A percentile compares a stretch with the other conserved stretches of the same genome.
These are phyloP conservation scores for Podospora pseudopauciseta DNA, from an alignment of 495 filamentous ascomycete species.

Conservation along the genomic window DNA sequence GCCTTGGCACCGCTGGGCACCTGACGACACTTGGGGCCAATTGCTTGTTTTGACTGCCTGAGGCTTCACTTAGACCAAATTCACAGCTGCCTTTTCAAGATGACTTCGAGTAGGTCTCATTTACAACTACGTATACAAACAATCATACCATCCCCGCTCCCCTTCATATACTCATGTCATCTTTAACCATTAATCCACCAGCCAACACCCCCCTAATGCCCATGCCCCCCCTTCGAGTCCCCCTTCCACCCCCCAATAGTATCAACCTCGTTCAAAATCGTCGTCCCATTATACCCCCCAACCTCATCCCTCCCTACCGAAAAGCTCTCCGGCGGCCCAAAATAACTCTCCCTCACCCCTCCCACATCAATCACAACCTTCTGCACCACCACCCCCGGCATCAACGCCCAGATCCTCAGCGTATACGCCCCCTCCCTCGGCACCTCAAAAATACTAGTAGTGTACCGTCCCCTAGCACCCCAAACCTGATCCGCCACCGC, in stretches of 20 bases:
- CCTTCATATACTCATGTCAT: not conserved
- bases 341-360: constrained; percentile 60
- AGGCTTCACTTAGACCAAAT: no score
- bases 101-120: not conserved
- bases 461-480: constrained; percentile 47
- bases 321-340: constrained; percentile 68
- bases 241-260: constrained; percentile 18
- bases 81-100: no score
- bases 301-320: constrained; percentile 44
- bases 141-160: not conserved
- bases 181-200: not conserved
- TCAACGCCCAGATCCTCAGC: constrained; percentile 58
- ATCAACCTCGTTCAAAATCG: constrained; percentile 34
- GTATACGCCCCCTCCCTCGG: constrained; percentile 50
- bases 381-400: constrained; percentile 64
- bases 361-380: constrained; percentile 66
- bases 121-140: not conserved
- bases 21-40: constrained; percentile 3
- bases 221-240: not conserved
- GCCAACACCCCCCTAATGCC: not conserved
- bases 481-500: constrained; percentile 59
- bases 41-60: constrained; percentile 9
- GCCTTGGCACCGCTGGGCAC: not conserved
- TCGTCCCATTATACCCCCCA: constrained; percentile 41
- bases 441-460: constrained; percentile 51